Percentiles rank a stretch among this genome's conserved stretches.
Conservation (phyloP, 805 yeast genomes). For the Yarrowia sp. region DNA sequence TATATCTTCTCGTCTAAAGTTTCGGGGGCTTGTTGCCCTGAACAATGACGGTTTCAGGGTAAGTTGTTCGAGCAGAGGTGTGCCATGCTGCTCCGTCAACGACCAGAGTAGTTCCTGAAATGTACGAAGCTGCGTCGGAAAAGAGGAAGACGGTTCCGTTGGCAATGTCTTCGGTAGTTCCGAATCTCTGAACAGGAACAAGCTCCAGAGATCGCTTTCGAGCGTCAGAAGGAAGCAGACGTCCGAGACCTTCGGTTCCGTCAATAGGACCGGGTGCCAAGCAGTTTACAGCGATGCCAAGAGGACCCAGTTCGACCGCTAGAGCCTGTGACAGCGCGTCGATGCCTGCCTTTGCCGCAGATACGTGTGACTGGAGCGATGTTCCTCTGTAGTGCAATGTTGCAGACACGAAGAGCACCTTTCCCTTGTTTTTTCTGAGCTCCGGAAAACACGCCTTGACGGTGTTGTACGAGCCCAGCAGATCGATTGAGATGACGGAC, state of each 20-base stretch:
- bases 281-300: conserved; percentile 77
- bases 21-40: conserved; percentile 19
- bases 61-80: conserved; percentile 28
- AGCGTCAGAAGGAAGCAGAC: conserved; percentile 50
- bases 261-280: conserved; percentile 91
- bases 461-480: conserved; percentile 85
- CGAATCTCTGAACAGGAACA: conserved; percentile 53
- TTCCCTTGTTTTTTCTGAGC: conserved; percentile 63
- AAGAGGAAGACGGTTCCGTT: conserved; percentile 80
- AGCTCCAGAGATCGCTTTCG: conserved; percentile 35
- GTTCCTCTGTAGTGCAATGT: conserved; percentile 86
- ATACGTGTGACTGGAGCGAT: conserved; percentile 84
- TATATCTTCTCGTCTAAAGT: background rate
- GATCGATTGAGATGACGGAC: conserved; percentile 80
- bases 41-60: background rate
- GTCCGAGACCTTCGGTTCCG: conserved; percentile 78
- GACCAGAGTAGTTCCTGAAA: conserved; percentile 71
- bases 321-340: conserved; percentile 81
- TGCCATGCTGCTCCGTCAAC: conserved; percentile 96
- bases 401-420: conserved; percentile 77
- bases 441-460: conserved; percentile 75
- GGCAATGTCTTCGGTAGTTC: conserved; percentile 75
- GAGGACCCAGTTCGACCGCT: conserved; percentile 88
- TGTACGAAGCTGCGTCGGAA: conserved; percentile 73
- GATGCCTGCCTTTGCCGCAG: conserved; percentile 94